Percentiles rank a stretch among this genome's conserved stretches.
Evolutionary conservation across 2,329 filamentous ascomycete species (phyloP).

Genomic region (Huntiella decipiens): DNA sequence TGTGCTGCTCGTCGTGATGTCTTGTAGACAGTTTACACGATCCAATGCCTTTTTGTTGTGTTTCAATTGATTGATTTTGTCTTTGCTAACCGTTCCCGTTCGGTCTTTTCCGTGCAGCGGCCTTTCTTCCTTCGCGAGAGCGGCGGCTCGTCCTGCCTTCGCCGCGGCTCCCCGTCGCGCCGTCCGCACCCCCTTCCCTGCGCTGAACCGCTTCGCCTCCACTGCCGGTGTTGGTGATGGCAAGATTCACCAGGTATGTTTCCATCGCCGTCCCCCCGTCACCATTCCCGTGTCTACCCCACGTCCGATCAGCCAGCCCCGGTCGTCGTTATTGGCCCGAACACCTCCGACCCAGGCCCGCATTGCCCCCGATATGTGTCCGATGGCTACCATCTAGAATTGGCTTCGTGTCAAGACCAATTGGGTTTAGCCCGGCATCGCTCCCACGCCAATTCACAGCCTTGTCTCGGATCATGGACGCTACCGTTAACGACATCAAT

Average conservation of each 20-base stretch:
- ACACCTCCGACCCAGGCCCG: background rate
- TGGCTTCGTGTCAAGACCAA: too few relatives aligned
- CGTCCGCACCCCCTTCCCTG: constrained; percentile 33
- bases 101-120: constrained; percentile 30
- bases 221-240: constrained; percentile 39
- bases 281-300: background rate
- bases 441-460: background rate
- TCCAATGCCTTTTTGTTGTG: constrained; percentile 24
- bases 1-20: constrained; percentile 22
- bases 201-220: constrained; percentile 40
- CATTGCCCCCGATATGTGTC: constrained; percentile 1
- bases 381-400: background rate
- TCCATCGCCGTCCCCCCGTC: background rate
- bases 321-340: background rate
- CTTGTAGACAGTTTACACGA: constrained; percentile 14
- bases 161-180: constrained; percentile 37
- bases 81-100: constrained; percentile 11
- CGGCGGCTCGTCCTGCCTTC: constrained; percentile 42
- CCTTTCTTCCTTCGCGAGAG: constrained; percentile 45
- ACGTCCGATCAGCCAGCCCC: background rate
- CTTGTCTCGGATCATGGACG: constrained; percentile 1
- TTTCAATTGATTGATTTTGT: constrained; percentile 24
- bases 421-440: background rate
- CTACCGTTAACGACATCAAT: too few relatives aligned
- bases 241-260: constrained; percentile 49